Conservation (phyloP, 257 asterid genomes). For the Paulownia fortunei region DNA sequence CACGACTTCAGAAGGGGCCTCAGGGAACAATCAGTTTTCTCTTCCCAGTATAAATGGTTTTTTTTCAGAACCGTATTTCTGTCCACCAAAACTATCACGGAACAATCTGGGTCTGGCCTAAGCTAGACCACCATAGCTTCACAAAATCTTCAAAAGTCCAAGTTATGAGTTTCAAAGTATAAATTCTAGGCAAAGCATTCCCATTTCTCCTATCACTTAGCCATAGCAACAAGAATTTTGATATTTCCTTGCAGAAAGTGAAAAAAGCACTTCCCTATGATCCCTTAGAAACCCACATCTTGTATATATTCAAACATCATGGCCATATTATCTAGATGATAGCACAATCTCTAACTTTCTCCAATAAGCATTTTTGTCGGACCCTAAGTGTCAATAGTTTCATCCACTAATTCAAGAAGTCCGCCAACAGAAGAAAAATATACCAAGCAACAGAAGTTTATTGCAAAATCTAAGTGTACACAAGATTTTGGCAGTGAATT, state of each 20-base stretch:
- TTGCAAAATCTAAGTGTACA: neutral
- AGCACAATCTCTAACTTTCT: constrained; percentile 19
- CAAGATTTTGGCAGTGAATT: neutral
- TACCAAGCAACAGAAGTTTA: no score
- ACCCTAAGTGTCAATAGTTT: constrained; percentile 27
- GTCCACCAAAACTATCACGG: neutral
- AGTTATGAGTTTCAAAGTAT: constrained; percentile 24
- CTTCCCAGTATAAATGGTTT: neutral
- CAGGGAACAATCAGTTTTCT: no score
- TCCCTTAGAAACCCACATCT: constrained; percentile 10
- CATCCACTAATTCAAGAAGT: constrained; percentile 23
- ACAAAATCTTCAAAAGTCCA: constrained; percentile 19
- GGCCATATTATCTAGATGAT: neutral
- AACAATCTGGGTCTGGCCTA: neutral
- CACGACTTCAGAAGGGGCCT: no score
- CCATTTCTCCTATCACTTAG: constrained; percentile 1
- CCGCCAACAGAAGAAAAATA: no score
- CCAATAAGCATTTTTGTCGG: neutral
- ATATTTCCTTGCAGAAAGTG: constrained; percentile 28
- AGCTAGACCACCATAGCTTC: no score
- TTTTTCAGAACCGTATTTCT: neutral
- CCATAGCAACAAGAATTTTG: constrained; percentile 26
- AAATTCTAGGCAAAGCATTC: constrained; percentile 4
- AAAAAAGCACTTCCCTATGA: neutral
- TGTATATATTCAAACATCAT: neutral